phyloP scores from a whole-genome alignment of 306 rosid genomes.

The Senna siamea region DNA sequence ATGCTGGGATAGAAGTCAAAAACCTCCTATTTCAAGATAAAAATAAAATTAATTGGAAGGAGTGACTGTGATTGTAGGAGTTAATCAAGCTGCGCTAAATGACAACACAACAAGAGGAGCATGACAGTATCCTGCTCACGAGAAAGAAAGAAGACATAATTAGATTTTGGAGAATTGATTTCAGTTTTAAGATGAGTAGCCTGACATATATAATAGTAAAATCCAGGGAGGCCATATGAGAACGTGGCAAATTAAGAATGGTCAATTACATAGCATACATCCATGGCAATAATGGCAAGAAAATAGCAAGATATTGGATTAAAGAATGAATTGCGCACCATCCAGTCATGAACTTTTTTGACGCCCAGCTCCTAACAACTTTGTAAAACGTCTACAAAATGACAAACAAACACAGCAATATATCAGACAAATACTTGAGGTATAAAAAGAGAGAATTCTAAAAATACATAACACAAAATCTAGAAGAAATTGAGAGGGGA shows the following conservation, averaged over 20 bases:
- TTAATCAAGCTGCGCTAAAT: neutral
- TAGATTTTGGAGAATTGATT: neutral
- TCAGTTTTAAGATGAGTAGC: neutral
- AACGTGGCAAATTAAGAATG: constrained; percentile 17
- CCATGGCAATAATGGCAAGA: constrained; percentile 14
- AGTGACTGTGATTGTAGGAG: neutral
- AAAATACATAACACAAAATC: neutral
- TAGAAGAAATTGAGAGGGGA: neutral
- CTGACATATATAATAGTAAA: constrained; percentile 17
- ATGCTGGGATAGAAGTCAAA: neutral
- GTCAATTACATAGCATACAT: constrained; percentile 4
- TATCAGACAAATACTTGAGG: constrained; percentile 34
- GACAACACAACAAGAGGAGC: constrained; percentile 28
- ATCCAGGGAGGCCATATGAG: constrained; percentile 14
- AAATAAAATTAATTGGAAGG: neutral
- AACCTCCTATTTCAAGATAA: no score
- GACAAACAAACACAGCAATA: constrained; percentile 34
- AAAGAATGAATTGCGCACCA: constrained; percentile 61
- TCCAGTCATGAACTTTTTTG: constrained; percentile 97
- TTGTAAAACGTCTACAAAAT: constrained; percentile 79
- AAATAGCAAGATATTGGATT: neutral
- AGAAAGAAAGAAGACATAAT: constrained; percentile 15
- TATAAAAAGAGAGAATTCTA: constrained; percentile 7
- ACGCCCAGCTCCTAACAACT: constrained; percentile 93
- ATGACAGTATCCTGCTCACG: constrained; percentile 18